Conservation (phyloP, 768 basidiomycete species). For the Leccinum arenicola region DNA sequence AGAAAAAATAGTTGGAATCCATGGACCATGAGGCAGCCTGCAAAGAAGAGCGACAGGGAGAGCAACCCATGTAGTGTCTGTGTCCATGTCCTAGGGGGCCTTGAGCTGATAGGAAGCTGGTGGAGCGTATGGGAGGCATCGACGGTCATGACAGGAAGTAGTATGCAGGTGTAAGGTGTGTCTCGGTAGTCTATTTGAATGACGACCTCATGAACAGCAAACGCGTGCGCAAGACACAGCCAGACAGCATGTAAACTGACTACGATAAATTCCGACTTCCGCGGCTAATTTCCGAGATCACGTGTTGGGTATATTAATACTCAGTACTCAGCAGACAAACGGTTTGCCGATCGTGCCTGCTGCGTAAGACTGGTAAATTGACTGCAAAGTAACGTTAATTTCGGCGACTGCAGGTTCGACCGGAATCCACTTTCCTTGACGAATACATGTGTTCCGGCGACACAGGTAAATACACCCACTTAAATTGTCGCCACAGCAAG, state of each 20-base stretch:
- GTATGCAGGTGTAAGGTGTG: conserved; percentile 2
- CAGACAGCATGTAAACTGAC: conserved; percentile 14
- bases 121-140: conserved; percentile 26
- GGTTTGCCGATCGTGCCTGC: conserved; percentile 40
- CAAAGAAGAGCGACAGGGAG: conserved; percentile 56
- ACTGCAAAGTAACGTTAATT: conserved; percentile 26
- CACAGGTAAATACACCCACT: conserved; percentile 49
- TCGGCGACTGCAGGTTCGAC: not conserved
- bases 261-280: conserved; percentile 12
- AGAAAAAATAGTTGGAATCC: conserved; percentile 69
- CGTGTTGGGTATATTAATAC: conserved; percentile 24
- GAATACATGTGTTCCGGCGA: conserved; percentile 42
- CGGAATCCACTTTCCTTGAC: conserved; percentile 38
- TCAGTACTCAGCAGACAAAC: conserved; percentile 31
- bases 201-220: not conserved
- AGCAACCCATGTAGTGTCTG: conserved; percentile 48
- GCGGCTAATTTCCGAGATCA: conserved; percentile 9
- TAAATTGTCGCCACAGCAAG: conserved; percentile 36
- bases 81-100: conserved; percentile 53
- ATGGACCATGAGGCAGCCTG: conserved; percentile 69
- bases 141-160: conserved; percentile 20
- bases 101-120: conserved; percentile 49
- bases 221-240: not conserved
- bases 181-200: conserved; percentile 14
- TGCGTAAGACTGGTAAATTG: conserved; percentile 45